Evolutionary conservation across 768 basidiomycete species (phyloP), one percentile per base, ranked within the genome.

Genomic region (Epithele typhae): DNA sequence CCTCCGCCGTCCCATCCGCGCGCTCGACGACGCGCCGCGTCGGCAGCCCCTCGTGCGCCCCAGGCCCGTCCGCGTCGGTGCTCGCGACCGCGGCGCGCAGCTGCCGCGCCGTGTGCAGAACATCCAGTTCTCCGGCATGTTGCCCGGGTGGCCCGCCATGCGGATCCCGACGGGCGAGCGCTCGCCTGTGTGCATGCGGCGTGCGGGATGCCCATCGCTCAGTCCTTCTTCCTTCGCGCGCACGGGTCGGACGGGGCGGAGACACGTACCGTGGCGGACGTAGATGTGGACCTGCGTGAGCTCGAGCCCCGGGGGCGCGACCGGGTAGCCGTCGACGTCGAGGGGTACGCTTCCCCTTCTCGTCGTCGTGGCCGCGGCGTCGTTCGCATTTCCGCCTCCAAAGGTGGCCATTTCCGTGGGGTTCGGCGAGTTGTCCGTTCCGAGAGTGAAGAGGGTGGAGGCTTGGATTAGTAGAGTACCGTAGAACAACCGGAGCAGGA

Each of bases 201-300:
- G 30, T 36, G n/a, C 21, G 14, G 12, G 22, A 3, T 34, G 8
- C 37, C 32, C 9, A n/a, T 15, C 33, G 25, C 45, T n/a, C 22
- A 19, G 19, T 32, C 6, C 23, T 32, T 15, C 33, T 10, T 8
- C 14, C 1, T 39, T 9, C 22, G 21, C 38, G 18, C 38, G 25
- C 14, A 45, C 5, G 39, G n/a, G 17, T 0, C 22, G n/a, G 24
- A 25, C n/a, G n/a, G 34, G 18, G 19, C 27, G 3, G 46, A 33
- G n/a, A 27, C 44, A 67, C 79, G 39, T 46, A 86, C 87, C 87
- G 61, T 90, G 87, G 21, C 87, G 73, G 4, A 85, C 76, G 57
- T 79, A 89, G 32, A 88, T 64, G 60, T 89, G 83, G 10, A 89
- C 84, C 60, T 88, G 87, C 59, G 83, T 74, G 33, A 89, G 67